Evolutionary conservation across 2,329 filamentous ascomycete genomes (phyloP).

Genomic region (Microdochium trichocladiopsis): DNA sequence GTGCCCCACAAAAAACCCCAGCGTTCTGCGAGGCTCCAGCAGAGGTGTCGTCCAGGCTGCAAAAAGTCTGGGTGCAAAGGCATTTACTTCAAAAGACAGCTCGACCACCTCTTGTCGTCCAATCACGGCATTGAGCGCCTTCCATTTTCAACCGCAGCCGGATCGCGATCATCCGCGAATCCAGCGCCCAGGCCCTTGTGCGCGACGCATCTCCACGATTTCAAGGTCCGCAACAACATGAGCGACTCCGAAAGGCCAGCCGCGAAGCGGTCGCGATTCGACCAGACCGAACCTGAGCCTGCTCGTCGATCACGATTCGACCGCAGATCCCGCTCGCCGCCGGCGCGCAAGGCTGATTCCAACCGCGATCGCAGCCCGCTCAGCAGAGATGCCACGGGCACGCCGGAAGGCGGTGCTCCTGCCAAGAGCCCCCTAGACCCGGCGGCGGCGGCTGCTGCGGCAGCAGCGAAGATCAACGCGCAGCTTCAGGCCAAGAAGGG

Average conservation of each 20-base stretch:
- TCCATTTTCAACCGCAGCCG: no score
- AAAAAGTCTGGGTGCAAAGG: no score
- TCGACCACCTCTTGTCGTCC: no score
- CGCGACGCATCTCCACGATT: not conserved
- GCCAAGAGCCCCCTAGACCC: conserved; percentile 55
- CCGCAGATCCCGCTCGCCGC: conserved; percentile 81
- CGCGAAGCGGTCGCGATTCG: conserved; percentile 85
- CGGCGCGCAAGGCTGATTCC: conserved; percentile 57
- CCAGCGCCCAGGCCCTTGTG: no score
- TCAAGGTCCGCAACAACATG: conserved; percentile 40
- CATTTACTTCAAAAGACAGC: no score
- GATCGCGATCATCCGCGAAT: no score
- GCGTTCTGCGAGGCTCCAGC: no score
- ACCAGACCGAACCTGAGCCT: conserved; percentile 80
- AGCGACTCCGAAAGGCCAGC: conserved; percentile 68
- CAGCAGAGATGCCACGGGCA: conserved; percentile 30
- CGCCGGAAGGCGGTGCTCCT: conserved; percentile 22
- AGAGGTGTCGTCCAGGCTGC: no score
- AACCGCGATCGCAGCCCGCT: conserved; percentile 78
- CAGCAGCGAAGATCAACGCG: conserved; percentile 81
- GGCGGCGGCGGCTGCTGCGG: conserved; percentile 76
- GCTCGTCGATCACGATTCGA: conserved; percentile 73
- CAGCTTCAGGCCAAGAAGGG: conserved; percentile 80
- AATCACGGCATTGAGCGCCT: no score
- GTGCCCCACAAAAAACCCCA: no score